phyloP scores from a whole-genome alignment of 129 eudicot species.

The Lactuca sativa region DNA sequence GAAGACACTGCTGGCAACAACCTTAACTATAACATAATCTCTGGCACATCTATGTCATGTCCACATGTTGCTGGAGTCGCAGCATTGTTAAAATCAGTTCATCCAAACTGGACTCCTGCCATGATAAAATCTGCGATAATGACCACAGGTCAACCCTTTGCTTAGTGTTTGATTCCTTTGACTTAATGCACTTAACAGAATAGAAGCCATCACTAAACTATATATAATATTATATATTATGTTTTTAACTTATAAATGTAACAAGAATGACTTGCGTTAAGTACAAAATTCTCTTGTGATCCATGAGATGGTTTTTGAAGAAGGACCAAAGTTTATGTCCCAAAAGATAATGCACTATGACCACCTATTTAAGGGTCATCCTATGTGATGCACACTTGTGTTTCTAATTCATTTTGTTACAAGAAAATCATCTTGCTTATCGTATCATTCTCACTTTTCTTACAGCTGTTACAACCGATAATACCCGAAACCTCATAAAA shows the following conservation, averaged over 20 bases:
- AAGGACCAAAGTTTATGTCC: too few species aligned
- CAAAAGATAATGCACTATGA: too few species aligned
- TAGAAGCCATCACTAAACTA: too few species aligned
- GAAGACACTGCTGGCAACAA: slow-evolving; percentile 36
- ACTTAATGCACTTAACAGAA: neutral
- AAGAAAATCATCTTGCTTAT: neutral
- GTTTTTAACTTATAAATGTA: too few species aligned
- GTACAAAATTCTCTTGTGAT: too few species aligned
- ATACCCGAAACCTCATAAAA: slow-evolving; percentile 41
- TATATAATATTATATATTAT: too few species aligned
- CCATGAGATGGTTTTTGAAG: too few species aligned
- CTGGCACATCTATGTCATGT: slow-evolving; percentile 77
- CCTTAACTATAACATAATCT: slow-evolving; percentile 49
- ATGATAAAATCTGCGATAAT: slow-evolving; percentile 73
- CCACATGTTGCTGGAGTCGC: slow-evolving; percentile 68
- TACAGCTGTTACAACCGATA: slow-evolving; percentile 54
- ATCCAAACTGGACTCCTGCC: slow-evolving; percentile 70
- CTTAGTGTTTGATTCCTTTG: neutral
- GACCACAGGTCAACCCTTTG: slow-evolving; percentile 49
- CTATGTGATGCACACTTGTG: neutral
- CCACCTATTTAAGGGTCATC: too few species aligned
- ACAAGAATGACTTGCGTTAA: too few species aligned
- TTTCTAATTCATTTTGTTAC: neutral
- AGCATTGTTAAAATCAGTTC: slow-evolving; percentile 52
- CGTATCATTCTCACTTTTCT: neutral